phyloP scores from a whole-genome alignment of 208 protist genomes.

The Borovskyia barvae region DNA sequence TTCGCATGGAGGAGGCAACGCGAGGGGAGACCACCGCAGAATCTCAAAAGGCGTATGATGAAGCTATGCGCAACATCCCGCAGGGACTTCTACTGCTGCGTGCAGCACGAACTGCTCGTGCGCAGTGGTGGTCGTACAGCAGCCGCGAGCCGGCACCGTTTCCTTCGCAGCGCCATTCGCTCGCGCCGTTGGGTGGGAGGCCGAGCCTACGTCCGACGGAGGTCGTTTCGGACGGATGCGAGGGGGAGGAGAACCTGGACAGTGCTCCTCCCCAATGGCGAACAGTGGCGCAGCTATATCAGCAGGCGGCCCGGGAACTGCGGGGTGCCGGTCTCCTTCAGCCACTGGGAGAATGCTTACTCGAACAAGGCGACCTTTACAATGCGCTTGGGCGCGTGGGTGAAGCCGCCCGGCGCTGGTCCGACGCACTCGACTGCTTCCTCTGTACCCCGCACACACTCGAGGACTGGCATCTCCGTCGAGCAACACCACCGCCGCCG shows the following conservation, averaged over 20 bases:
- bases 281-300: slow-evolving; percentile 39
- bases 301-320: slow-evolving; percentile 38
- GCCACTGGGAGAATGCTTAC: slow-evolving; percentile 65
- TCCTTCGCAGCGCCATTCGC: no score
- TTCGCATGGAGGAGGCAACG: slow-evolving; percentile 28
- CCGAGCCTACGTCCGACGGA: no score
- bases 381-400: slow-evolving; percentile 28
- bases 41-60: slow-evolving; percentile 21
- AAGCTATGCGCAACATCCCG: slow-evolving; percentile 37
- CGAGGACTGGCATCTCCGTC: slow-evolving; percentile 40
- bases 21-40: background rate
- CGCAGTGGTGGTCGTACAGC: slow-evolving; percentile 29
- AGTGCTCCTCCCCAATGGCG: slow-evolving; percentile 30
- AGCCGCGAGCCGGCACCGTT: no score
- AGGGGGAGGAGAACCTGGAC: no score
- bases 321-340: slow-evolving; percentile 54
- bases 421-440: slow-evolving; percentile 66
- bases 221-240: no score
- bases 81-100: slow-evolving; percentile 37
- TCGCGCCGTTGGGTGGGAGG: no score
- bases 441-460: slow-evolving; percentile 55
- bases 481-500: slow-evolving; percentile 9
- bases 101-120: slow-evolving; percentile 37
- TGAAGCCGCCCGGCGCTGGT: slow-evolving; percentile 65
- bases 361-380: slow-evolving; percentile 62